These are phyloP conservation scores for Sugiyamaella pinicola DNA, from an alignment of 1,139 yeast species.

Conservation along the genomic window DNA sequence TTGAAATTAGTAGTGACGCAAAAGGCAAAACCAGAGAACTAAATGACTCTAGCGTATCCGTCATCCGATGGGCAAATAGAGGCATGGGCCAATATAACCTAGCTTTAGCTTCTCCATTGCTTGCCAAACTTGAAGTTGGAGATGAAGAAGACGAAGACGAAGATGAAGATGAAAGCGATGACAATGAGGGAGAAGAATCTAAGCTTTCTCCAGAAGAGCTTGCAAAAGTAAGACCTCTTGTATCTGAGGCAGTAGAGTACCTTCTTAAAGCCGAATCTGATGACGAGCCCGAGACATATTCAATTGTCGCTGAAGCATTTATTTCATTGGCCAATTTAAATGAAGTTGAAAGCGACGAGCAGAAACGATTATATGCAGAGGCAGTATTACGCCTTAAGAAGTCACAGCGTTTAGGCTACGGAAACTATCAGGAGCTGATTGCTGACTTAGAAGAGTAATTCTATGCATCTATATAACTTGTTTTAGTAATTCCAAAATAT, in stretches of 20 bases:
- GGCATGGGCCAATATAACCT: conserved; percentile 43
- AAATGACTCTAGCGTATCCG: conserved; percentile 24
- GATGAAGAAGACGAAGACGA: conserved; percentile 33
- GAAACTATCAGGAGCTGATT: conserved; percentile 41
- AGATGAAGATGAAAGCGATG: conserved; percentile 31
- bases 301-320: conserved; percentile 77
- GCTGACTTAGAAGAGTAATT: conserved; percentile 32
- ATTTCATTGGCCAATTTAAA: conserved; percentile 75
- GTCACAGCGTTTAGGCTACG: conserved; percentile 43
- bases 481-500: too few relatives aligned
- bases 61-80: conserved; percentile 35
- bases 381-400: conserved; percentile 53
- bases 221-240: conserved; percentile 52
- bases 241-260: conserved; percentile 59
- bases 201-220: conserved; percentile 48
- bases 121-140: conserved; percentile 40
- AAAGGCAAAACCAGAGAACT: conserved; percentile 31
- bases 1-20: conserved; percentile 27
- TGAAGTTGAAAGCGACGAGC: conserved; percentile 65
- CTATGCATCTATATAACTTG: background rate
- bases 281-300: conserved; percentile 82
- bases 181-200: conserved; percentile 49
- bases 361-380: conserved; percentile 60
- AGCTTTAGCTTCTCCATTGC: conserved; percentile 41
- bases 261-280: conserved; percentile 63